Evolutionary conservation across 2,329 filamentous ascomycete species (phyloP), one percentile per base, ranked within the genome.

Genomic region (Torrubiellomyces zombiae): DNA sequence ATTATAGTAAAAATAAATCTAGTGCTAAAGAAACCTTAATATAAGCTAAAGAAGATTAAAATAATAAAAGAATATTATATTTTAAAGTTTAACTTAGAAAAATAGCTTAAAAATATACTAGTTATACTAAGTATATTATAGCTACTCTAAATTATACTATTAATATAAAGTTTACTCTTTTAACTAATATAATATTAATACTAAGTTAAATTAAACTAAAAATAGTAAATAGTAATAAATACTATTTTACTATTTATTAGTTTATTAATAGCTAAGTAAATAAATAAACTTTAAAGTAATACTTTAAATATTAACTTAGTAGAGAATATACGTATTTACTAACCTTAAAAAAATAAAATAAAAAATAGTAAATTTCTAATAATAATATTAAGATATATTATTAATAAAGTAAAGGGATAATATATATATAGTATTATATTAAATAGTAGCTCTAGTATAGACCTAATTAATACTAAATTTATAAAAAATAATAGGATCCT

Each of bases 111-210:
- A 21, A 24, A 24, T 31, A 25, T 21, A 25, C 28, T 26, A 23
- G 26, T 19, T 21, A 32, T 23, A 27, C 20, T 28, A n/a, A n/a
- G n/a, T 22, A 15, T 26, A 29, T 11, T 13, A 23, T 29, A n/a
- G n/a, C n/a, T n/a, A n/a, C n/a, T n/a, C n/a, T n/a, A n/a, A n/a
- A n/a, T n/a, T n/a, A n/a, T n/a, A n/a, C n/a, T n/a, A n/a, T n/a
- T n/a, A n/a, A n/a, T n/a, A n/a, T n/a, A n/a, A n/a, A n/a, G n/a
- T n/a, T n/a, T n/a, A n/a, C n/a, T n/a, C n/a, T n/a, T n/a, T n/a
- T n/a, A n/a, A n/a, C n/a, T n/a, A n/a, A n/a, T n/a, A n/a, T 25
- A 21, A 24, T 9, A 21, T 26, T 22, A 24, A 20, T 24, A 19
- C 19, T 21, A 25, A 21, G 5, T 12, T 21, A 14, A 22, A 22